Evolutionary conservation across 495 filamentous ascomycete species (phyloP).

Genomic region (Penicillium cosmopolitanum): DNA sequence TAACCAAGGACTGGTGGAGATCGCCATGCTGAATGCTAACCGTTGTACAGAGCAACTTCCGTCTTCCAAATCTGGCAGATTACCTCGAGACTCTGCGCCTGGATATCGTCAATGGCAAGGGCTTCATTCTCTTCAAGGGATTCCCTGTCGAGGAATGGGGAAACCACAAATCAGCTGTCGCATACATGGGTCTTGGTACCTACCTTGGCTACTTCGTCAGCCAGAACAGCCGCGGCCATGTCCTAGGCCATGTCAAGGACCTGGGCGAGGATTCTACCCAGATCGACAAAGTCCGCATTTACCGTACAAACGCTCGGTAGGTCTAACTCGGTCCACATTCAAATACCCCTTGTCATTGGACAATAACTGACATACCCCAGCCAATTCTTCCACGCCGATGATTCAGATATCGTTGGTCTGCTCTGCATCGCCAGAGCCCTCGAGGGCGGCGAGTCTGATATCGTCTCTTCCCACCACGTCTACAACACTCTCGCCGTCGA

Average conservation of each 20-base stretch:
- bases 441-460: slow-evolving; percentile 84
- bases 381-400: slow-evolving; percentile 80
- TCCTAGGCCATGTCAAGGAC: slow-evolving; percentile 86
- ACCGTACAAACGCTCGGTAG: slow-evolving; percentile 79
- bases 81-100: slow-evolving; percentile 61
- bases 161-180: slow-evolving; percentile 71
- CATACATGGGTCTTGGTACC: slow-evolving; percentile 82
- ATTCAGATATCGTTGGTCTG: slow-evolving; percentile 81
- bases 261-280: slow-evolving; percentile 75
- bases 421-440: slow-evolving; percentile 79
- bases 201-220: slow-evolving; percentile 80
- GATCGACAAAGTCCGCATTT: slow-evolving; percentile 81
- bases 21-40: neutral
- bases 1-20: neutral
- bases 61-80: slow-evolving; percentile 58
- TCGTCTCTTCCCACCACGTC: slow-evolving; percentile 77
- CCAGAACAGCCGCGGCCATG: slow-evolving; percentile 80
- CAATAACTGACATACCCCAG: slow-evolving; percentile 12
- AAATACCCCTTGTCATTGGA: neutral
- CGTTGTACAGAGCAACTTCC: slow-evolving; percentile 43
- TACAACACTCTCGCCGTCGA: slow-evolving; percentile 78
- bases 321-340: slow-evolving; percentile 10
- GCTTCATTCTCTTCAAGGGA: slow-evolving; percentile 81
- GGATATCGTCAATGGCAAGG: slow-evolving; percentile 77
- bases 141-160: slow-evolving; percentile 76